These are phyloP conservation scores for Xylariales sp. DNA, from an alignment of 2,329 filamentous ascomycete species.

Conservation along the genomic window DNA sequence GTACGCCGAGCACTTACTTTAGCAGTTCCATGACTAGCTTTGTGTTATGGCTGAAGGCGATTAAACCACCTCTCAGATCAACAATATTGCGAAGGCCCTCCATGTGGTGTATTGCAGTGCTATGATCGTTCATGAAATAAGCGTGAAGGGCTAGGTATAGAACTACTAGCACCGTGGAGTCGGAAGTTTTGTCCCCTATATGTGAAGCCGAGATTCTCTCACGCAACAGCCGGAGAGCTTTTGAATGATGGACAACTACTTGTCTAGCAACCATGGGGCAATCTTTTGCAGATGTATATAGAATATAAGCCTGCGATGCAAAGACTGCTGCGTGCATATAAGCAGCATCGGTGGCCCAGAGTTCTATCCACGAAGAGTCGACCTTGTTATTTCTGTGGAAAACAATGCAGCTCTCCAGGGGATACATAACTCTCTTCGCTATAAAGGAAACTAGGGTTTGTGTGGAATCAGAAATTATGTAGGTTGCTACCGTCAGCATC, in stretches of 20 bases:
- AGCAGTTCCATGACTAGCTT: conserved; percentile 29
- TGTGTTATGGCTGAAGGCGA: conserved; percentile 20
- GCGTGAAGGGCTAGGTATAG: conserved; percentile 26
- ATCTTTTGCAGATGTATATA: conserved; percentile 10
- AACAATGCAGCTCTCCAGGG: no score
- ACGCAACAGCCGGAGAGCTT: conserved; percentile 23
- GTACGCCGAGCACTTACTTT: conserved; percentile 9
- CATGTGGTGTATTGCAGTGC: conserved; percentile 26
- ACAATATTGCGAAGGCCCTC: conserved; percentile 31
- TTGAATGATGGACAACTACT: conserved; percentile 19
- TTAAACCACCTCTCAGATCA: conserved; percentile 28
- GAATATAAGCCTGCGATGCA: conserved; percentile 25
- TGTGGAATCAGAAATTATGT: no score
- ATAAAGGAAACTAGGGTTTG: no score
- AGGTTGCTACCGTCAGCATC: background rate
- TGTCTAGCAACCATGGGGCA: conserved; percentile 3
- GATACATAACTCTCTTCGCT: no score
- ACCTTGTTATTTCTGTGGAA: no score
- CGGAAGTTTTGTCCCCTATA: conserved; percentile 18
- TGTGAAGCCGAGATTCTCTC: conserved; percentile 20
- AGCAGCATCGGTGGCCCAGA: no score
- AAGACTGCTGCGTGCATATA: no score
- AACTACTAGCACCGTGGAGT: conserved; percentile 25
- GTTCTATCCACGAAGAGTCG: no score
- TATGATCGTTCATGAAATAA: conserved; percentile 19